Evolutionary conservation across 176 grass and related monocot species (phyloP).

Genomic region (Poa pratensis): DNA sequence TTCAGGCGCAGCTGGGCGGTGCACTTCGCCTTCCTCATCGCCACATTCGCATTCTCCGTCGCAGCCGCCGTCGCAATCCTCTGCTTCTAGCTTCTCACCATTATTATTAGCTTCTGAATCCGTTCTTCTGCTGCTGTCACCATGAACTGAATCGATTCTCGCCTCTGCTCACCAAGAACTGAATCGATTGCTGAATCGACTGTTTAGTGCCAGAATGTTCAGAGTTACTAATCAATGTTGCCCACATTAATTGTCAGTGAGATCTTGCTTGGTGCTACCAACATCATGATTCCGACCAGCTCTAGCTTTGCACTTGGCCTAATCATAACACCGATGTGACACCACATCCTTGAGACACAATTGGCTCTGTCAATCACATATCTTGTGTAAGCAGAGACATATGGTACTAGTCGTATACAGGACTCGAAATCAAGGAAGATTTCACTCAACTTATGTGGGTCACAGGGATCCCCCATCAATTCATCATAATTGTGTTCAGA

Average conservation of each 20-base stretch:
- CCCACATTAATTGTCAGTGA: not conserved
- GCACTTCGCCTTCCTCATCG: slow-evolving; percentile 80
- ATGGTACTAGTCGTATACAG: not conserved
- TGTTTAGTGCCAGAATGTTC: not conserved
- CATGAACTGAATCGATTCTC: not conserved
- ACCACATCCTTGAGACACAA: no score
- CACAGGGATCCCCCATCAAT: not conserved
- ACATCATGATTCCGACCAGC: not conserved
- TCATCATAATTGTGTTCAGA: not conserved
- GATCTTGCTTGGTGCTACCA: not conserved
- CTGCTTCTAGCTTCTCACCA: slow-evolving; percentile 64
- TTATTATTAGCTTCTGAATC: not conserved
- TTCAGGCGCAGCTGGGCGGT: slow-evolving; percentile 89
- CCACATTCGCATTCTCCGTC: slow-evolving; percentile 90
- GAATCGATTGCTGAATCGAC: not conserved
- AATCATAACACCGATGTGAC: not conserved
- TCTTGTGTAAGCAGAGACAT: not conserved
- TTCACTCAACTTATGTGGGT: not conserved
- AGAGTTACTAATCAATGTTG: not conserved
- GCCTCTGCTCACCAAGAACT: not conserved
- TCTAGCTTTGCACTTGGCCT: slow-evolving; percentile 15
- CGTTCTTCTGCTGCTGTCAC: not conserved
- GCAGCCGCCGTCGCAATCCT: slow-evolving; percentile 65
- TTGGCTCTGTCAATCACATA: not conserved
- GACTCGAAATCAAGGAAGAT: not conserved